Conservation (phyloP, 257 asterid species). For the Verbascum thapsus region DNA sequence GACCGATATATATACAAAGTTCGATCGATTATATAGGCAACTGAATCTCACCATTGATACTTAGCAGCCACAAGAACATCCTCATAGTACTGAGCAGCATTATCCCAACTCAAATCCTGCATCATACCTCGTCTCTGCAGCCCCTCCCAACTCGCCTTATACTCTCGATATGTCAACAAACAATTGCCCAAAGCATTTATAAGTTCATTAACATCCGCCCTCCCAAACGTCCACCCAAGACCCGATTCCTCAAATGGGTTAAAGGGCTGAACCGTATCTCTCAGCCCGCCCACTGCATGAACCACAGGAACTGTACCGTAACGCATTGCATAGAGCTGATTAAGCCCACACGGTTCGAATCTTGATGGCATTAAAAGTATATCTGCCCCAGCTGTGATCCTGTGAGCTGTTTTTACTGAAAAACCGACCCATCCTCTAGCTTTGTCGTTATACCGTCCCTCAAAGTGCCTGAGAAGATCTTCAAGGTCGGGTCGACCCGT, state of each 20-base stretch:
- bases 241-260: constrained; percentile 85
- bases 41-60: constrained; percentile 70
- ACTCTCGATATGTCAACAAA: constrained; percentile 69
- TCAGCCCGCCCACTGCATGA: constrained; percentile 91
- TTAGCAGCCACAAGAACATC: constrained; percentile 88
- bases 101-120: constrained; percentile 89
- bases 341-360: constrained; percentile 95
- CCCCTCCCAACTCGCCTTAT: constrained; percentile 86
- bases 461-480: constrained; percentile 70
- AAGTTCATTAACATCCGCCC: constrained; percentile 59
- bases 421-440: constrained; percentile 96
- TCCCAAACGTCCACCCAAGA: constrained; percentile 81
- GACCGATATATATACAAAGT: background rate
- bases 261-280: constrained; percentile 86
- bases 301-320: constrained; percentile 94
- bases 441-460: constrained; percentile 55
- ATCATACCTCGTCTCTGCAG: constrained; percentile 83
- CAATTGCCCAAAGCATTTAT: constrained; percentile 80
- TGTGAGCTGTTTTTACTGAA: constrained; percentile 79
- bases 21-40: background rate
- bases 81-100: constrained; percentile 82
- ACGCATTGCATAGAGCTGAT: constrained; percentile 92
- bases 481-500: constrained; percentile 85
- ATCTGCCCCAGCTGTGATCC: constrained; percentile 90
- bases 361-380: constrained; percentile 91